Base-by-base conservation (phyloP, 805 yeast genomes). In the Pichia gijzeniarum region DNA sequence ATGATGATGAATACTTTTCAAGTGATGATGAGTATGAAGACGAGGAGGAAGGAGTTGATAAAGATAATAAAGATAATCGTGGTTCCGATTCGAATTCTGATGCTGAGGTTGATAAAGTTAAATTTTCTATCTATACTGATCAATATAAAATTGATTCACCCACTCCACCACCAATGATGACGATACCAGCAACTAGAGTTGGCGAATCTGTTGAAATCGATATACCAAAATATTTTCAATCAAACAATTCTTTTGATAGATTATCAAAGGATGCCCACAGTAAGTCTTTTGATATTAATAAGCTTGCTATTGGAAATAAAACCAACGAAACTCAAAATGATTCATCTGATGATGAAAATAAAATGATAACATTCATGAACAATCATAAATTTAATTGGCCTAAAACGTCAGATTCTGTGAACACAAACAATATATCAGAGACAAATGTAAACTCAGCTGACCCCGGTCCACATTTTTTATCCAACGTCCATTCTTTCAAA, bases 191-290 rank as follows among this genome's bases (percentile, higher is more conserved):
- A 0, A 83, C 91, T 0, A 64, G 89, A 52, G 76, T 77, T 33
- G 95, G 95, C 6, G 93, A 81, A 53, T 76, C 91, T 0, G 76
- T 85, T 2, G 93, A 85, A 56, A 85, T 86, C 22, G 82, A 83
- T 2, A 65, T 60, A 5, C 61, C 63, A 2, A 56, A 62, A 34
- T 13, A 32, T 19, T 21, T 5, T 7, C 19, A 13, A 21, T 10
- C 38, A 3, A 39, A 18, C 12, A 35, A 13, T 13, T 20, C 6
- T 27, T 17, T 14, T n/a, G 18, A 16, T 16, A 41, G 28, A 25
- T 25, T 5, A 30, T 12, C 33, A 30, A 13, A n/a, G 14, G 13
- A 30, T 30, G 13, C 6, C 13, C 33, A 30, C 6, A 14, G 33
- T 6, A 12, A 30, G 14, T 30, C 28, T 25, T 6, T 10, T 10